These are phyloP conservation scores for Chionographis japonica DNA, from an alignment of 106 monocot species.

Conservation along the genomic window DNA sequence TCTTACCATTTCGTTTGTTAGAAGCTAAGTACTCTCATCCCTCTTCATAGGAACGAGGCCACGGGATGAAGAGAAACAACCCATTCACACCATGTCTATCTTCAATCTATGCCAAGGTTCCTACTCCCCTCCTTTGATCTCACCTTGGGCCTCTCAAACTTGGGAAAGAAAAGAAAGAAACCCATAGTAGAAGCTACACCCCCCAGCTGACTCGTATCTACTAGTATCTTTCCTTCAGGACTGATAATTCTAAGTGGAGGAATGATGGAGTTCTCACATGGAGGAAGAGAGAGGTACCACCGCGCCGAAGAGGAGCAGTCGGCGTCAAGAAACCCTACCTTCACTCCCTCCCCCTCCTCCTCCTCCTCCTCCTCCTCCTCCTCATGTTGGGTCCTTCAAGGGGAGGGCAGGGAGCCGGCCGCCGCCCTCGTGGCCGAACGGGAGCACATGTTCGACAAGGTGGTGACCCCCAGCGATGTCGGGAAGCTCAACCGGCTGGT, in stretches of 20 bases:
- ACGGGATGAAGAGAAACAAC: no score
- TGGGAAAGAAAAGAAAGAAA: not conserved
- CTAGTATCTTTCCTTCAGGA: not conserved
- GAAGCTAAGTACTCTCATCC: no score
- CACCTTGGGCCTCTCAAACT: not conserved
- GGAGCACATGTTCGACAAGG: slow-evolving; percentile 59
- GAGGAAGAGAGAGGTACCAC: slow-evolving; percentile 11
- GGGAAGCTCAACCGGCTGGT: slow-evolving; percentile 58
- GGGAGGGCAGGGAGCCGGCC: not conserved
- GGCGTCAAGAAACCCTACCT: not conserved
- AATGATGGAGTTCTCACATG: slow-evolving; percentile 10
- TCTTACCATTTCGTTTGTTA: no score
- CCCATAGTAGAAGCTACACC: not conserved
- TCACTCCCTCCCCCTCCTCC: slow-evolving; percentile 9
- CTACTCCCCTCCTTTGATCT: not conserved
- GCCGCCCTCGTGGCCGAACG: slow-evolving; percentile 5
- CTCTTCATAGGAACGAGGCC: no score
- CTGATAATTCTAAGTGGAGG: not conserved
- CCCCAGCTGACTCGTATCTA: not conserved
- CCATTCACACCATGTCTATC: not conserved
- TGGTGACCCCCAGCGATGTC: slow-evolving; percentile 51
- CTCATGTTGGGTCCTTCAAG: not conserved
- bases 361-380: slow-evolving; percentile 15
- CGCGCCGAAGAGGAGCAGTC: not conserved
- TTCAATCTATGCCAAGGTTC: not conserved